Conservation (phyloP, 768 basidiomycete species). For the Pleurotus pulmonarius region DNA sequence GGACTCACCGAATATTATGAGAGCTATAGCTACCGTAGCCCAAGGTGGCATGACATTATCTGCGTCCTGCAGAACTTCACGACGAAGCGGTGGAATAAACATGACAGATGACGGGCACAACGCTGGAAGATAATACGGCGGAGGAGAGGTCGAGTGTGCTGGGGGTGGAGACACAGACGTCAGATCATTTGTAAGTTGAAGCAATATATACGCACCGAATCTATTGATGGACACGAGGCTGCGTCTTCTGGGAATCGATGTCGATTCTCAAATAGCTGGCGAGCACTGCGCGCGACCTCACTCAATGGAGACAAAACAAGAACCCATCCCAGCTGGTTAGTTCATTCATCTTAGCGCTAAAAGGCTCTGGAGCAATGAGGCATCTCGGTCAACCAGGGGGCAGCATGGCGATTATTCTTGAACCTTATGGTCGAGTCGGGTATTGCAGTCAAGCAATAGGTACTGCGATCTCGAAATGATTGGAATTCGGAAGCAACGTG, state of each 20-base stretch:
- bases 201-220: neutral
- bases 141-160: neutral
- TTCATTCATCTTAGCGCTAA: too few species aligned
- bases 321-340: too few species aligned
- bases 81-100: neutral
- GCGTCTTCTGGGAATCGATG: neutral
- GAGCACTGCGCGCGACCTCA: too few species aligned
- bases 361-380: too few species aligned
- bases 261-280: neutral
- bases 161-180: neutral
- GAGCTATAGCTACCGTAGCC: conserved; percentile 4
- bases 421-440: too few species aligned
- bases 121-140: neutral
- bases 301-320: too few species aligned
- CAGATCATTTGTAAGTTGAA: neutral
- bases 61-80: neutral
- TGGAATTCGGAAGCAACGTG: too few species aligned
- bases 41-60: neutral
- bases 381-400: too few species aligned
- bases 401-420: too few species aligned
- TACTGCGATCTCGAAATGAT: too few species aligned
- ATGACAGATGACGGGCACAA: neutral
- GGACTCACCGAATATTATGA: conserved; percentile 2
- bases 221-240: neutral
- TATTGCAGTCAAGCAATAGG: too few species aligned